Evolutionary conservation across 805 yeast genomes (phyloP), one percentile per base, ranked within the genome.

Genomic region (Yamadazyma insecticola): DNA sequence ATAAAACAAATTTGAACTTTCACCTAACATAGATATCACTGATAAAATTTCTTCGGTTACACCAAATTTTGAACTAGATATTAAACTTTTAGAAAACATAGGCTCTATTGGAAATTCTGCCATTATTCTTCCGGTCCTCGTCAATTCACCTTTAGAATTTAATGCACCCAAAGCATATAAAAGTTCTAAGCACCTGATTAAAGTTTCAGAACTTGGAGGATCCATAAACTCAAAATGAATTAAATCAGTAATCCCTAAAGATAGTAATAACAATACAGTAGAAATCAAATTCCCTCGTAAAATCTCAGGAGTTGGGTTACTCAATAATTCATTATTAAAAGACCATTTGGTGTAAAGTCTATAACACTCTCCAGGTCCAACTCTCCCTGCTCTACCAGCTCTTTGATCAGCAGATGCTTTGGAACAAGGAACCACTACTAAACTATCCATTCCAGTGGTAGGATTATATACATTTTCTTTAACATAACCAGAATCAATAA

Each of bases 81-180:
- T 54, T 19, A 92, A 51, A 5, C 80, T 77, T 51, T 84, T 86
- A 6, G 96, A 80, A 47, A 88, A 69, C 68, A 85, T 85, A 4
- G 97, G 97, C 44, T 87, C 95, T 40, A 89, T 72, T 0, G 98
- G 98, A 45, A 89, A 85, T 36, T 81, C 87, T 1, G 96, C 81
- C 96, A 92, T 89, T 39, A 76, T 74, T 25, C 81, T 58, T 0
- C 98, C 99, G 1, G 78, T 50, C 28, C 73, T 64, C 0, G 97
- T 90, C 23, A 92, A 60, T 30, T 74, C 68, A 0, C 97, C 98
- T 34, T 72, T 71, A 7, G 80, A 77, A 44, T 84, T 87, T 33
- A 92, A 58, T 0, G 97, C 97, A 0, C 95, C 95, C 6, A 92
- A 55, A 0, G 89, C 78, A 53, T 86, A 90, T n/a, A 92, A 60